Evolutionary conservation across 306 rosid genomes (phyloP).

Genomic region (Senna tora): DNA sequence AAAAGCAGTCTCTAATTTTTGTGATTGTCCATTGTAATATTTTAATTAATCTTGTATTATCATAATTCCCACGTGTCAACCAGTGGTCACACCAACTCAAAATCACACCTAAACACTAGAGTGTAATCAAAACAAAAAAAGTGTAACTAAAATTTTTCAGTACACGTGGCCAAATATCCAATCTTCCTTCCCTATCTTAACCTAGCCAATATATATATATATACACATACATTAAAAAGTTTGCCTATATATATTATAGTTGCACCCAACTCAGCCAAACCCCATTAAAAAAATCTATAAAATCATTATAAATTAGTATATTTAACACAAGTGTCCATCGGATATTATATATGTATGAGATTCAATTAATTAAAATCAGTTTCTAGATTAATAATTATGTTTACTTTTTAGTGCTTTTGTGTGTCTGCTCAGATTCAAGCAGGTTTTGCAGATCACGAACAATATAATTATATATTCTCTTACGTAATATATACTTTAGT

Average conservation of each 20-base stretch:
- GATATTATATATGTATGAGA: too few relatives aligned
- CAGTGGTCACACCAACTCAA: constrained; percentile 12
- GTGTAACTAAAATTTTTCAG: background rate
- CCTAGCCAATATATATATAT: background rate
- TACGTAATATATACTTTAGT: constrained; percentile 9
- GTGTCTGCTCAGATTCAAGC: constrained; percentile 34
- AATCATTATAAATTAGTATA: too few relatives aligned
- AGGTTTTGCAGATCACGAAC: constrained; percentile 25
- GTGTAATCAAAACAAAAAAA: too few relatives aligned
- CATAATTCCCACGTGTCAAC: constrained; percentile 21
- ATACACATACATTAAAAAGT: too few relatives aligned
- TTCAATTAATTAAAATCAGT: background rate
- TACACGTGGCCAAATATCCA: constrained; percentile 23
- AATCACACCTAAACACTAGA: constrained; percentile 14
- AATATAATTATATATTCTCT: too few relatives aligned
- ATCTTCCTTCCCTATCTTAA: background rate
- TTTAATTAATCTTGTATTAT: background rate
- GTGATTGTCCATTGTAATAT: too few relatives aligned
- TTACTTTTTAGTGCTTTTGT: background rate
- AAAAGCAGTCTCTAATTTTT: too few relatives aligned
- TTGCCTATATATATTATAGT: background rate
- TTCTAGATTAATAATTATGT: too few relatives aligned
- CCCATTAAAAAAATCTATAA: background rate
- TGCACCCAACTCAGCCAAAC: background rate
- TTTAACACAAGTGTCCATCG: too few relatives aligned